These are phyloP conservation scores for Dendrobium nobile DNA, from an alignment of 106 monocot species.

Conservation along the genomic window DNA sequence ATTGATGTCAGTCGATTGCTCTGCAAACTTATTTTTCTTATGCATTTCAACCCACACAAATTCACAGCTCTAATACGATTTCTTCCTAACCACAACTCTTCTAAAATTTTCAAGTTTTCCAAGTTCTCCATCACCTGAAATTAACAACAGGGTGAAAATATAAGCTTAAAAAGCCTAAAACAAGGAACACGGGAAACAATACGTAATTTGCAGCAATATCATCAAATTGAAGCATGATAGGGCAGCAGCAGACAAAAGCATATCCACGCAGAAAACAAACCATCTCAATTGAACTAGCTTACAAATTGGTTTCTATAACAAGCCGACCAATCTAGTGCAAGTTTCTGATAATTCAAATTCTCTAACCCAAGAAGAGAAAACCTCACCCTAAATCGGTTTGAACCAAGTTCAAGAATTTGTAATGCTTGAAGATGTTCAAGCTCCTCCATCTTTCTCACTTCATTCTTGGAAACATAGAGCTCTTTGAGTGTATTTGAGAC, in stretches of 20 bases:
- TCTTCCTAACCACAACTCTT: slow-evolving; percentile 82
- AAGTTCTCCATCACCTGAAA: slow-evolving; percentile 88
- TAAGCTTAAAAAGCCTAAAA: background rate
- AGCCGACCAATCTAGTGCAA: background rate
- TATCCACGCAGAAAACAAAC: background rate
- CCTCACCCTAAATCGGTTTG: slow-evolving; percentile 83
- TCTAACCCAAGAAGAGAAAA: background rate
- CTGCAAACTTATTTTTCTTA: slow-evolving; percentile 85
- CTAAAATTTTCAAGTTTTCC: slow-evolving; percentile 63
- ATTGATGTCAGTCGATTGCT: slow-evolving; percentile 90
- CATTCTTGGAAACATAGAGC: slow-evolving; percentile 94
- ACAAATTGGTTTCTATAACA: background rate
- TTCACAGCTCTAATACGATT: slow-evolving; percentile 78
- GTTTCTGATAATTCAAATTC: background rate
- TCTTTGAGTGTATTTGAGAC: slow-evolving; percentile 77
- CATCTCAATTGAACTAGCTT: background rate
- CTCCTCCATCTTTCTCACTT: slow-evolving; percentile 78
- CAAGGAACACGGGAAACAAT: background rate
- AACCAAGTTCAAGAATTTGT: slow-evolving; percentile 90
- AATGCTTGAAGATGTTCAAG: slow-evolving; percentile 68
- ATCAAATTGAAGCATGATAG: background rate
- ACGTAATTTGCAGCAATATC: background rate
- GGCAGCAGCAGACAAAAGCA: background rate
- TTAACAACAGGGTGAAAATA: background rate
- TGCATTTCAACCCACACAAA: slow-evolving; percentile 75